These are phyloP conservation scores for Phytophthora foliorum DNA, from an alignment of 352 stramenopile species.

Conservation along the genomic window DNA sequence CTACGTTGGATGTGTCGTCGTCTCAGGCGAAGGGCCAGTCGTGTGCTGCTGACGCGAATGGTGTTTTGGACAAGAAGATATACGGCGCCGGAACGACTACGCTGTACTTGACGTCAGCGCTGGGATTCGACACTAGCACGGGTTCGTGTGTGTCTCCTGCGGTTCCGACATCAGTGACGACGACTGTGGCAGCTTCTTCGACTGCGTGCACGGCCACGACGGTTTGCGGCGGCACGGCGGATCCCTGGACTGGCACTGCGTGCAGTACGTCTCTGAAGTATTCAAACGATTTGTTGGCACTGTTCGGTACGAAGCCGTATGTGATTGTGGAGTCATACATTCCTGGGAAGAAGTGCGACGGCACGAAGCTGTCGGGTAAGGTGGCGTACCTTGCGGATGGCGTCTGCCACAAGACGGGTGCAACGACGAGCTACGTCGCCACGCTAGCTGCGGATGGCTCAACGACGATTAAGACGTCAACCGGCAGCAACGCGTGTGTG, in stretches of 20 bases:
- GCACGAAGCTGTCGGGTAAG: background rate
- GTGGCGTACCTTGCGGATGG: background rate
- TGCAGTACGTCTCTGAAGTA: background rate
- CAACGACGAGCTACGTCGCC: background rate
- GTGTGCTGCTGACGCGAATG: background rate
- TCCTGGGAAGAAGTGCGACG: too few relatives aligned
- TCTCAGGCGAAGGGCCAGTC: background rate
- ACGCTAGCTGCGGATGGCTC: background rate
- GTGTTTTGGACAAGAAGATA: conserved; percentile 2
- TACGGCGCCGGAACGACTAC: conserved; percentile 3
- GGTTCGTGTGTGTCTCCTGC: background rate
- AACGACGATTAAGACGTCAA: background rate
- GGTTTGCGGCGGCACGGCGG: background rate
- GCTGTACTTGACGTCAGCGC: background rate
- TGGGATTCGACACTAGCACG: background rate
- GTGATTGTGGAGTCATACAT: too few relatives aligned
- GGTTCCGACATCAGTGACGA: background rate
- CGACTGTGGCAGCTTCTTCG: background rate
- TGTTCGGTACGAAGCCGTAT: too few relatives aligned
- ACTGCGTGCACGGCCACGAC: background rate
- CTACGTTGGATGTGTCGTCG: background rate
- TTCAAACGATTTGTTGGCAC: too few relatives aligned
- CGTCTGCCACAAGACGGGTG: background rate
- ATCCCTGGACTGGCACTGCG: background rate
- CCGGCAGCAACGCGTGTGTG: background rate